Evolutionary conservation across 768 basidiomycete species (phyloP).

Genomic region (Hericium rajendrae): DNA sequence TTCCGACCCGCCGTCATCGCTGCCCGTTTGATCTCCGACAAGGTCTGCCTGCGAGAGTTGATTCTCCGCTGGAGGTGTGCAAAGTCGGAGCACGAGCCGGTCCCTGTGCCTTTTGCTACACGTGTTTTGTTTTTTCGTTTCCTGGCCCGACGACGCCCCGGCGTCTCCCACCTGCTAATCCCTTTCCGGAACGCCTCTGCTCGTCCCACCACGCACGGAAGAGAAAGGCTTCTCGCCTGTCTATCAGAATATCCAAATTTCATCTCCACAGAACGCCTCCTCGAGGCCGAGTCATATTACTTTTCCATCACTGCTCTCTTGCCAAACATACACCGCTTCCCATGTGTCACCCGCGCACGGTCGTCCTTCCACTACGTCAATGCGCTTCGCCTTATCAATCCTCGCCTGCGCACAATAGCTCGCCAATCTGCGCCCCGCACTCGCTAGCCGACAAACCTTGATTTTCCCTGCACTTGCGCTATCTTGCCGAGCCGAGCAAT

Average conservation of each 20-base stretch:
- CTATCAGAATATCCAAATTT: slow-evolving; percentile 2
- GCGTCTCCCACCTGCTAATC: not conserved
- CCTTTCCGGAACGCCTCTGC: not conserved
- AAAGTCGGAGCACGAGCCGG: too few relatives aligned
- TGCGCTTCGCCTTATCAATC: not conserved
- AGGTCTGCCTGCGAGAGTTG: too few relatives aligned
- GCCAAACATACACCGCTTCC: not conserved
- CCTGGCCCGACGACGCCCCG: not conserved
- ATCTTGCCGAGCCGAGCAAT: not conserved
- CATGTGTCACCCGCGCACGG: not conserved
- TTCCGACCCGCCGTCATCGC: too few relatives aligned
- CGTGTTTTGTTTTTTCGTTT: not conserved
- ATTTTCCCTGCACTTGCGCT: not conserved
- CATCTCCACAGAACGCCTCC: not conserved
- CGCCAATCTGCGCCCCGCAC: not conserved
- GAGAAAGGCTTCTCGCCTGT: not conserved
- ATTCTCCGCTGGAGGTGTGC: too few relatives aligned
- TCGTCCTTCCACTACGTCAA: not conserved
- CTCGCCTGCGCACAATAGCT: not conserved
- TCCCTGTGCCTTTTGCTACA: too few relatives aligned
- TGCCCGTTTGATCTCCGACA: too few relatives aligned
- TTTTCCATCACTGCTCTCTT: not conserved
- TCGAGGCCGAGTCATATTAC: slow-evolving; percentile 11
- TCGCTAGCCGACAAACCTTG: not conserved
- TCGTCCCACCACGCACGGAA: not conserved